Conservation (phyloP, 768 basidiomycete species). For the Boletus eberwhitei region DNA sequence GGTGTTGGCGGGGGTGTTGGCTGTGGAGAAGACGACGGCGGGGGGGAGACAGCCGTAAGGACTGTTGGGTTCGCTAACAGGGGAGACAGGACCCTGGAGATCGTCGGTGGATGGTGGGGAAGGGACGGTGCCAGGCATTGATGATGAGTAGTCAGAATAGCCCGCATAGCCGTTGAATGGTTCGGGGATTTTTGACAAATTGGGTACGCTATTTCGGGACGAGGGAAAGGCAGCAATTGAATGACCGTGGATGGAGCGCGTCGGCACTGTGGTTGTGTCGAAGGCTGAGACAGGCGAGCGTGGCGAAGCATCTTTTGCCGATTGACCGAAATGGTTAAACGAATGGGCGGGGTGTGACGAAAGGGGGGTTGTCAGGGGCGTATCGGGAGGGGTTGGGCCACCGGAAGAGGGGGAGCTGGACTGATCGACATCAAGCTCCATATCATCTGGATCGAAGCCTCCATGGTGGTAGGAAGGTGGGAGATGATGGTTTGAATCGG, state of each 20-base stretch:
- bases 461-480: slow-evolving; percentile 33
- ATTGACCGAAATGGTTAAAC: slow-evolving; percentile 30
- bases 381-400: slow-evolving; percentile 39
- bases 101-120: slow-evolving; percentile 32
- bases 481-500: slow-evolving; percentile 24
- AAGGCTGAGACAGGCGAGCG: slow-evolving; percentile 45
- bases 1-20: slow-evolving; percentile 45
- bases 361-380: slow-evolving; percentile 42
- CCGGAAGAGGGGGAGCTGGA: slow-evolving; percentile 50
- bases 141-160: slow-evolving; percentile 61
- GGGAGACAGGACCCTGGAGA: slow-evolving; percentile 24
- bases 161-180: slow-evolving; percentile 70
- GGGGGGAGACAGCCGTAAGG: slow-evolving; percentile 59
- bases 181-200: slow-evolving; percentile 39
- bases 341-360: slow-evolving; percentile 34
- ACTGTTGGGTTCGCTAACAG: slow-evolving; percentile 32
- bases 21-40: slow-evolving; percentile 55
- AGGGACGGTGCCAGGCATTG: slow-evolving; percentile 56
- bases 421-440: slow-evolving; percentile 72
- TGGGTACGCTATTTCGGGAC: slow-evolving; percentile 26
- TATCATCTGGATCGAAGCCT: slow-evolving; percentile 71
- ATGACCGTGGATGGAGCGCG: slow-evolving; percentile 38
- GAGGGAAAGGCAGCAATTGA: slow-evolving; percentile 35
- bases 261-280: slow-evolving; percentile 51
- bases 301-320: slow-evolving; percentile 28